Conservation (phyloP, 768 basidiomycete species). For the Rhodotorula diobovata region DNA sequence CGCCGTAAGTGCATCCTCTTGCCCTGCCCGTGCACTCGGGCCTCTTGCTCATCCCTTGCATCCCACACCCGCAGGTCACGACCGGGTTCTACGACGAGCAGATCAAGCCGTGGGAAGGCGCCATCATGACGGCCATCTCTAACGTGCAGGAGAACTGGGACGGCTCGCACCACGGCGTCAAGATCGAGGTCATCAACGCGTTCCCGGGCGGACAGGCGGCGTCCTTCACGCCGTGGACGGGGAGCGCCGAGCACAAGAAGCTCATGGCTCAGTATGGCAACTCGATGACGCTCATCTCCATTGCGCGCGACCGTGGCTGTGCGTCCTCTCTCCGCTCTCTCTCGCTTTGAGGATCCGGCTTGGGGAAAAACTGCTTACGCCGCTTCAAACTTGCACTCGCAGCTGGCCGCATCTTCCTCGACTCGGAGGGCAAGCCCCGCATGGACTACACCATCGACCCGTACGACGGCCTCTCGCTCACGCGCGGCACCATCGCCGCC, state of each 20-base stretch:
- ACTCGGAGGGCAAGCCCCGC: constrained; percentile 26
- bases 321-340: background rate
- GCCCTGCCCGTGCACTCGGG: no score
- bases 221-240: constrained; percentile 24
- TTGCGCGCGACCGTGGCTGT: constrained; percentile 41
- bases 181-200: constrained; percentile 42
- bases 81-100: constrained; percentile 41
- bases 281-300: constrained; percentile 39
- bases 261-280: constrained; percentile 34
- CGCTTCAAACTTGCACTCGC: background rate
- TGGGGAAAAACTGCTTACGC: no score
- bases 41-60: rapidly evolving
- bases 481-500: constrained; percentile 35
- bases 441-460: constrained; percentile 40
- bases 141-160: constrained; percentile 42
- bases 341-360: background rate
- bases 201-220: constrained; percentile 33
- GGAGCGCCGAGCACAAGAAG: constrained; percentile 32
- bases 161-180: constrained; percentile 42
- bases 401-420: constrained; percentile 35
- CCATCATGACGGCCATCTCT: constrained; percentile 45
- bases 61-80: constrained; percentile 17
- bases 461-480: constrained; percentile 37
- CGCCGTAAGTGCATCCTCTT: background rate
- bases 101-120: constrained; percentile 44